Conservation (phyloP, 768 basidiomycete species). For the Pleurotus salmoneostramineus region DNA sequence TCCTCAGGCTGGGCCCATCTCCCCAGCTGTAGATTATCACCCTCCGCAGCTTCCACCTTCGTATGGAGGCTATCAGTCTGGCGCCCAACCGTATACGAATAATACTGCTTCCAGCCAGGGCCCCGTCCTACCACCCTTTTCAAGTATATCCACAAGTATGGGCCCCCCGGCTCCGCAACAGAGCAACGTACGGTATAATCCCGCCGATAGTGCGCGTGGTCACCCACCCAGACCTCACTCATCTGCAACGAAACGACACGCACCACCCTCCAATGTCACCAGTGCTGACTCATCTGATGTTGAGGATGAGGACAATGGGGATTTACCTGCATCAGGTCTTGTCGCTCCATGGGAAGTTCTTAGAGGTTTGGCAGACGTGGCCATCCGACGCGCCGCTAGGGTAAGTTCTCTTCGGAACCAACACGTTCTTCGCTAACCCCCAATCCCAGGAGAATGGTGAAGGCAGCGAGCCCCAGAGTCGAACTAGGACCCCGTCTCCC, state of each 20-base stretch:
- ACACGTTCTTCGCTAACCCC: constrained; percentile 11
- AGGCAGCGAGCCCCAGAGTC: constrained; percentile 67
- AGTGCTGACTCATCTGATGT: constrained; percentile 81
- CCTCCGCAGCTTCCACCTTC: constrained; percentile 36
- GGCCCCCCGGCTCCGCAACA: constrained; percentile 39
- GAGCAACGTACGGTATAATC: constrained; percentile 55
- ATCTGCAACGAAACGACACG: constrained; percentile 54
- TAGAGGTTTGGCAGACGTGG: constrained; percentile 76
- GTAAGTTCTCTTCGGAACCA: constrained; percentile 30
- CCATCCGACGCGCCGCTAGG: constrained; percentile 75
- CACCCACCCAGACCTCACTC: constrained; percentile 24
- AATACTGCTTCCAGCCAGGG: constrained; percentile 32
- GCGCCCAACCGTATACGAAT: constrained; percentile 30
- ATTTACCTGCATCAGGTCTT: constrained; percentile 75
- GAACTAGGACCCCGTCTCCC: constrained; percentile 69
- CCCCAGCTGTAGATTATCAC: constrained; percentile 36
- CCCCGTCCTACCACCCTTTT: constrained; percentile 67
- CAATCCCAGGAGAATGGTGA: constrained; percentile 67
- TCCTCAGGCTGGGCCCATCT: constrained; percentile 16
- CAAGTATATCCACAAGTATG: constrained; percentile 55
- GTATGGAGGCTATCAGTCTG: constrained; percentile 36
- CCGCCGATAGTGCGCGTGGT: constrained; percentile 30
- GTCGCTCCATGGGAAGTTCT: constrained; percentile 88
- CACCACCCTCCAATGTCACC: constrained; percentile 58
- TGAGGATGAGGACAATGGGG: constrained; percentile 81